Base-by-base conservation (phyloP, 2,329 filamentous ascomycete genomes). In the Cadophora sp. region DNA sequence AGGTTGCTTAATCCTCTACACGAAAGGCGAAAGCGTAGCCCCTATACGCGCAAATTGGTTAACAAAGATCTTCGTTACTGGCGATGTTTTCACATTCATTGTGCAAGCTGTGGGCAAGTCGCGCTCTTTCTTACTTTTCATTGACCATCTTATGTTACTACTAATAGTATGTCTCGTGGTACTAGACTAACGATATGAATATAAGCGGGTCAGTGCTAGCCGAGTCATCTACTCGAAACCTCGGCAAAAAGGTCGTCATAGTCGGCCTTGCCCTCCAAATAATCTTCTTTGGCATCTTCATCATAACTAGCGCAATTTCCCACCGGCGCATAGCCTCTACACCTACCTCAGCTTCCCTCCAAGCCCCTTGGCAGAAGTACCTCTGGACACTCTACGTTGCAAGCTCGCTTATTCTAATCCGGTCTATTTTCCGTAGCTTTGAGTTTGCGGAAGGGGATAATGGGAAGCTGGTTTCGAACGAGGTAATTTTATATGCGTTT, bases 231-330 rank as follows among this genome's bases (percentile, higher is more conserved):
- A 60, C 56, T 60, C 29, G 3, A n/a, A 60, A 60, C 31, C 24
- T 60, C n/a, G 56, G 56, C n/a, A 60, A 60, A 37, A 60, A 60
- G 19, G 40, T 60, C 31, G 26, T 60, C 29, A 31, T 60, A 22
- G 19, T 60, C 6, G 56, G 56, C n/a, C 31, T 60, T 22, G 56
- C 29, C 11, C 56, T 60, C 24, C 56, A 60, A 60, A 60, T 60
- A 16, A 60, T 60, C 31, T 60, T 60, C 31, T 60, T 60, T 16
- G 56, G 29, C 19, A 60, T 60, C 56, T 60, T 60, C 40, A 37
- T 60, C 31, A 60, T 37, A 37, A 40, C 29, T 16, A 40, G 29
- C 19, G 40, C 40, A 22, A 40, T 60, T 26, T 60, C 26, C 56
- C 56, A 60, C 16, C 34, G 22, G 26, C 56, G 31, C 29, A 37